Percentiles rank a stretch among this genome's conserved stretches.
phyloP scores from a whole-genome alignment of 345 rosid genomes.

The Salix brachista region DNA sequence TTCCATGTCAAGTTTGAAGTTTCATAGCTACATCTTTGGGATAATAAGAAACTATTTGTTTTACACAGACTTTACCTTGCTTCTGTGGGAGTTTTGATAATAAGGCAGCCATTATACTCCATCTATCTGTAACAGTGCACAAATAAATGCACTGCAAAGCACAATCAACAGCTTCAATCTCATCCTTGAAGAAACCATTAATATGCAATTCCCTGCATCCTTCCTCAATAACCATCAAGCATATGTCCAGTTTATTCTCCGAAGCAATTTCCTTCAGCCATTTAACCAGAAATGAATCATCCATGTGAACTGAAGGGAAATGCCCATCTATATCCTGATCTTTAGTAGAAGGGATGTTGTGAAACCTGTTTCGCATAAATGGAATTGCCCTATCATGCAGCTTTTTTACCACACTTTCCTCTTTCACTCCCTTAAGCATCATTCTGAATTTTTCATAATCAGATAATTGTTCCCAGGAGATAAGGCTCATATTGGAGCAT shows the following conservation, averaged over 20 bases:
- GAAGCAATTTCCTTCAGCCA: constrained; percentile 84
- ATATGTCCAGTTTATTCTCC: constrained; percentile 65
- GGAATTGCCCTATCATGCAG: constrained; percentile 69
- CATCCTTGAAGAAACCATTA: constrained; percentile 61
- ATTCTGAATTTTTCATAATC: constrained; percentile 77
- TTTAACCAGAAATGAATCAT: constrained; percentile 66
- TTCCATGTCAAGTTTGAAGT: not conserved
- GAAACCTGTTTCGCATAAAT: constrained; percentile 55
- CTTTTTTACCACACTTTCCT: constrained; percentile 55
- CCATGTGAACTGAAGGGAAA: constrained; percentile 29
- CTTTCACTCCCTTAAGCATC: constrained; percentile 68
- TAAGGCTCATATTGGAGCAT: constrained; percentile 56
- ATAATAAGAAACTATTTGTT: not conserved
- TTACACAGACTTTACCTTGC: constrained; percentile 48
- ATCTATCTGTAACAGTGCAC: constrained; percentile 69
- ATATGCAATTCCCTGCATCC: constrained; percentile 59
- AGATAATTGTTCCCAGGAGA: constrained; percentile 71
- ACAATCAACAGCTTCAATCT: constrained; percentile 69
- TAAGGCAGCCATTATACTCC: constrained; percentile 78
- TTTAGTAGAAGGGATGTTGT: constrained; percentile 14
- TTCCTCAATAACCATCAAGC: constrained; percentile 77
- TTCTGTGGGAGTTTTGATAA: constrained; percentile 75
- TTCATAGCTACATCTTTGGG: not conserved
- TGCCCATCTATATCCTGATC: constrained; percentile 19
- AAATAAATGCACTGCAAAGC: constrained; percentile 74